phyloP scores from a whole-genome alignment of 2,329 filamentous ascomycete species.

The Neobulgaria alba region DNA sequence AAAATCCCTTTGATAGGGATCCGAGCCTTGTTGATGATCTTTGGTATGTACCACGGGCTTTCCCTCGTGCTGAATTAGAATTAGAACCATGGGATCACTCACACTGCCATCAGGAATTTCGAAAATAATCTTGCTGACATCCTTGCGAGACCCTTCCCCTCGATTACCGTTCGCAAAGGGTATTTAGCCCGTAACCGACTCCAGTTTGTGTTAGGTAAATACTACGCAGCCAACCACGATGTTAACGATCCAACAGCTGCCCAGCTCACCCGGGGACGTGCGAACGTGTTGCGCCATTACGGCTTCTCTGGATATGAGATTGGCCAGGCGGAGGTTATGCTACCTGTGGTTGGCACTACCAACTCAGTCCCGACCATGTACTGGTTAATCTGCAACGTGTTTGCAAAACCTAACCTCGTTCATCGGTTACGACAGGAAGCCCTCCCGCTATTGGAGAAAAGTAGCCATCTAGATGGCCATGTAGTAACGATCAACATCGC shows the following conservation, averaged over 20 bases:
- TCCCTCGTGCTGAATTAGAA: neutral
- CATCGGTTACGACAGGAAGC: constrained; percentile 27
- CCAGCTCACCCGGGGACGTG: constrained; percentile 19
- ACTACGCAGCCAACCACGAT: constrained; percentile 27
- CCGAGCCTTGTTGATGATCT: constrained; percentile 31
- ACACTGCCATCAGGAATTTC: constrained; percentile 17
- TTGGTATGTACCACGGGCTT: constrained; percentile 27
- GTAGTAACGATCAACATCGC: constrained; percentile 30
- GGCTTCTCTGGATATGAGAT: constrained; percentile 23
- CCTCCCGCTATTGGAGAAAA: constrained; percentile 10
- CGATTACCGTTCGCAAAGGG: constrained; percentile 25
- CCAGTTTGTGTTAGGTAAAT: constrained; percentile 29
- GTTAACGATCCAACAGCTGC: constrained; percentile 21
- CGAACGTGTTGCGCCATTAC: constrained; percentile 20
- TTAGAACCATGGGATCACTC: too few species aligned
- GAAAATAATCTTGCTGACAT: constrained; percentile 23
- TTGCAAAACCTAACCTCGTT: constrained; percentile 23
- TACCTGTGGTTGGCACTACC: constrained; percentile 25
- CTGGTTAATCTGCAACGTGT: constrained; percentile 30
- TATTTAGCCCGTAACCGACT: constrained; percentile 30
- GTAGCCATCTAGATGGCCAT: constrained; percentile 1
- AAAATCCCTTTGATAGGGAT: constrained; percentile 34
- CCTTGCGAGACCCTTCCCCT: constrained; percentile 26
- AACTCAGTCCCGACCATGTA: constrained; percentile 33
- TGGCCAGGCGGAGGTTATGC: constrained; percentile 26